phyloP scores from a whole-genome alignment of 208 protist species.

The Histomonas meleagridis region DNA sequence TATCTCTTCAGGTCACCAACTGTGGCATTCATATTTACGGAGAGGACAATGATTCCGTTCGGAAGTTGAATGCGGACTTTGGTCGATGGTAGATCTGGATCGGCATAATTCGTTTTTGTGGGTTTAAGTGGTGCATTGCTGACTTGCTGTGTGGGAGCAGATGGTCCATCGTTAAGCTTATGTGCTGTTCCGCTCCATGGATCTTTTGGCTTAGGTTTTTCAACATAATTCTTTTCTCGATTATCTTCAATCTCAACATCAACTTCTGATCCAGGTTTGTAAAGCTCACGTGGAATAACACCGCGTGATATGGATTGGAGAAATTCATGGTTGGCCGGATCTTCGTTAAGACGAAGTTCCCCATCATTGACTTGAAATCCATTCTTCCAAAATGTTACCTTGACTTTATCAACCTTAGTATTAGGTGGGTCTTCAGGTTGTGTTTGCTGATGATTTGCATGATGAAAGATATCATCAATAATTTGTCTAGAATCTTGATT shows the following conservation, averaged over 20 bases:
- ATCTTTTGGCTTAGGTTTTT: neutral
- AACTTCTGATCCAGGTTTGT: neutral
- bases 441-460: neutral
- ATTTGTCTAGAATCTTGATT: neutral
- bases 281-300: neutral
- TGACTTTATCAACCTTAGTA: neutral
- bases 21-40: neutral
- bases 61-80: neutral
- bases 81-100: neutral
- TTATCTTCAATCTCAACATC: constrained; percentile 27
- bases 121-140: neutral
- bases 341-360: neutral
- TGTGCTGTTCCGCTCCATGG: neutral
- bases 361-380: constrained; percentile 23
- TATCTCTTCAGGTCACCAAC: neutral
- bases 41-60: neutral
- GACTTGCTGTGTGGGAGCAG: neutral
- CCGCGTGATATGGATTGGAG: neutral
- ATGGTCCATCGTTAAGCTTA: neutral
- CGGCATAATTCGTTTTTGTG: neutral
- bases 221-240: neutral
- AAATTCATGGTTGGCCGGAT: constrained; percentile 12
- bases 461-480: neutral
- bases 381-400: constrained; percentile 2
- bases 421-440: neutral